Evolutionary conservation across 208 protist species (phyloP), one percentile per base, ranked within the genome.

Genomic region (Blastocrithidia nonstop): DNA sequence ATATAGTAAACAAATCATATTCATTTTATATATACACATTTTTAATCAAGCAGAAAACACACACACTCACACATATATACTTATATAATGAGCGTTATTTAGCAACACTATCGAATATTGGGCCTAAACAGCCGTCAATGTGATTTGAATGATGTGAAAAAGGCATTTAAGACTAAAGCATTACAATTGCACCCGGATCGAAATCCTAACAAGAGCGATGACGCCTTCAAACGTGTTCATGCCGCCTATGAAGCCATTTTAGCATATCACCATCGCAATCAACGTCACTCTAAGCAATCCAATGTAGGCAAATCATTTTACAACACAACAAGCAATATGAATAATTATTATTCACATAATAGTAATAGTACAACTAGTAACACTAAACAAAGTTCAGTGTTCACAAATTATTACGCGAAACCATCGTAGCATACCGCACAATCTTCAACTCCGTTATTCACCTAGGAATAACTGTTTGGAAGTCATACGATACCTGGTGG

Each of bases 191-290:
- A 98, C 56, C 95, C 95, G 4, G 95, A 98, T 52, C 72, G 86
- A 29, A 97, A 97, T 45, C 73, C 69, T 0, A 51, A 42, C 4
- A 76, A 77, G 6, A 69, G 59, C 4, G 74, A 94, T n/a, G n/a
- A n/a, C n/a, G 73, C 63, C 17, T 93, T 93, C 51, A 85, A 93
- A 33, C 42, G 38, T 2, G 80, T 99, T 17, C 77, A 78, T 22
- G 57, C 70, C 17, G 96, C 96, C 13, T 99, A 98, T 65, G 95
- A 98, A 39, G 76, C 97, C 19, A n/a, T 66, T 95, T 5, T 69
- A 26, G 13, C 16, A 23, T 45, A 32, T 8, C 7, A n/a, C 57
- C 50, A 3, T 44, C 50, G 23, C 50, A 38, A 5, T 37, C 50
- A 1, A 24, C 36, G 5, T 22, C 38, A 19, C 41, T 4, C 19